Conservation (phyloP, 306 rosid genomes). For the Abrus pulchellus region DNA sequence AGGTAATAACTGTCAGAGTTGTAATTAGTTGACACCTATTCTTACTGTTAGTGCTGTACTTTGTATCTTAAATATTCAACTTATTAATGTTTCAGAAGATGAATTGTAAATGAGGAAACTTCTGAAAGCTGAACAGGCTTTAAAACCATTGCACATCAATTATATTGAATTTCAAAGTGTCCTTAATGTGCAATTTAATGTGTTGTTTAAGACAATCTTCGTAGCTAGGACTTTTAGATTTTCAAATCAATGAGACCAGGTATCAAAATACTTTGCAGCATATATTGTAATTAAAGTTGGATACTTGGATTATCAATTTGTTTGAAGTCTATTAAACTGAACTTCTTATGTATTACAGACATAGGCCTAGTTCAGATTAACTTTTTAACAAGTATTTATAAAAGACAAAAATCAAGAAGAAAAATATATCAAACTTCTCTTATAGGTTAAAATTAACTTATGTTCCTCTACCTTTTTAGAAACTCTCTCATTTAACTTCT, state of each 20-base stretch:
- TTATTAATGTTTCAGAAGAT: conserved; percentile 27
- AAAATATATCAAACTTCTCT: no score
- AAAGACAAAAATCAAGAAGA: no score
- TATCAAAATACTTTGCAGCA: not conserved
- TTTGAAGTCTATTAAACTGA: not conserved
- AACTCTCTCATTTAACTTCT: no score
- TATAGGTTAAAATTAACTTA: no score
- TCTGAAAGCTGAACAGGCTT: conserved; percentile 28
- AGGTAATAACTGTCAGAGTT: conserved; percentile 52
- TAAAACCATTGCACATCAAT: not conserved
- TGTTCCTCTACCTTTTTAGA: no score
- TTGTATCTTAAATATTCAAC: conserved; percentile 23
- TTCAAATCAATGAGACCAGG: not conserved
- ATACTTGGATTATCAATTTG: not conserved
- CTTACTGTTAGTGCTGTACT: not conserved
- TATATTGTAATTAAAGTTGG: not conserved
- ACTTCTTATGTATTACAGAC: conserved; percentile 4
- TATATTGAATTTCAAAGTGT: not conserved
- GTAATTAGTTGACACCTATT: conserved; percentile 11
- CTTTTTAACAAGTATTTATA: no score
- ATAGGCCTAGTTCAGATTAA: not conserved
- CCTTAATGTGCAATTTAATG: conserved; percentile 15
- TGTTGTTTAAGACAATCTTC: not conserved
- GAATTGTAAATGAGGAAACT: conserved; percentile 13
- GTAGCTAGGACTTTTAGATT: conserved; percentile 13